Percentiles rank a stretch among this genome's conserved stretches.
phyloP scores from a whole-genome alignment of 2,329 filamentous ascomycete species.

The Beauveria medogensis region DNA sequence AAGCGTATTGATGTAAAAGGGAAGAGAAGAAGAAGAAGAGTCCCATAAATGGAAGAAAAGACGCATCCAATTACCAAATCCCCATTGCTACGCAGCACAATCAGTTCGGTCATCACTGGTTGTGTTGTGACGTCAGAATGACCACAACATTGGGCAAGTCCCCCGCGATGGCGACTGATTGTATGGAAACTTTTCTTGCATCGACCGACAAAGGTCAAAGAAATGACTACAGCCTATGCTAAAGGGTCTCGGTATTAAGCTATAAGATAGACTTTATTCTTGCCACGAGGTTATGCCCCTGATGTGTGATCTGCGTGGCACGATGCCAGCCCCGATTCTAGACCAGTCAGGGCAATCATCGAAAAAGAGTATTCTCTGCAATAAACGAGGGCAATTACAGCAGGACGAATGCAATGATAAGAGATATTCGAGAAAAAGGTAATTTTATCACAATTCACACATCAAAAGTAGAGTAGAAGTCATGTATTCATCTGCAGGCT shows the following conservation, averaged over 20 bases:
- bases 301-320: too few relatives aligned
- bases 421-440: too few relatives aligned
- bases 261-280: too few relatives aligned
- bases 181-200: background rate
- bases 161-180: background rate
- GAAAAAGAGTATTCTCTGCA: too few relatives aligned
- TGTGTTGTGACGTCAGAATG: slow-evolving; percentile 10
- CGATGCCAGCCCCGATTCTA: too few relatives aligned
- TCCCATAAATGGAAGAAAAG: background rate
- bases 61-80: slow-evolving; percentile 4
- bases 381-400: too few relatives aligned
- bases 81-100: background rate
- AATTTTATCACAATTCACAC: too few relatives aligned
- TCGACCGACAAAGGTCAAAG: background rate
- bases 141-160: background rate
- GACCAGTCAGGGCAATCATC: too few relatives aligned
- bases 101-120: background rate
- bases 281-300: too few relatives aligned
- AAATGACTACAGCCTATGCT: too few relatives aligned
- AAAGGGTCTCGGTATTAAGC: too few relatives aligned
- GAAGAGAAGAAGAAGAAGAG: background rate
- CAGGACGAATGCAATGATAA: too few relatives aligned
- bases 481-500: slow-evolving; percentile 13
- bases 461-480: slow-evolving; percentile 4
- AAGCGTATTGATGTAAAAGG: background rate